phyloP scores from a whole-genome alignment of 371 early-diverging fungal species.

The Vairimorpha apis region DNA sequence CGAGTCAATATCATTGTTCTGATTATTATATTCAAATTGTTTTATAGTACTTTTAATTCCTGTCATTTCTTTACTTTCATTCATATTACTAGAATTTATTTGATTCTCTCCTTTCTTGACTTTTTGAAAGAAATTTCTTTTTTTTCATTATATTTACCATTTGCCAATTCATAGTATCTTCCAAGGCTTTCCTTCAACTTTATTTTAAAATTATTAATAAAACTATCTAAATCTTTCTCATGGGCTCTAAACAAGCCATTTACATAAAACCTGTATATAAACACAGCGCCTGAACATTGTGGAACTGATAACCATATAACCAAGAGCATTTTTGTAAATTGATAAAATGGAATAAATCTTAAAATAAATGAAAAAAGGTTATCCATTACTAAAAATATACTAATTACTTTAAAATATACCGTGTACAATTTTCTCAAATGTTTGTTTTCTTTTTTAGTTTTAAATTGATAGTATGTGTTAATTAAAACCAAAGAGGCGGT shows the following conservation, averaged over 20 bases:
- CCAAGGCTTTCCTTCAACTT: background rate
- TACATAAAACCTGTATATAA: conserved; percentile 54
- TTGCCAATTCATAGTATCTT: background rate
- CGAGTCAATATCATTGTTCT: background rate
- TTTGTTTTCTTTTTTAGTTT: conserved; percentile 26
- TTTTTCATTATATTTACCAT: conserved; percentile 4
- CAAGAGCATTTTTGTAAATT: conserved; percentile 35
- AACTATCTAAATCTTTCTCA: conserved; percentile 36
- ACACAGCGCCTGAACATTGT: conserved; percentile 36
- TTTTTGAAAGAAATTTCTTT: background rate
- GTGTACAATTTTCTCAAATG: conserved; percentile 24
- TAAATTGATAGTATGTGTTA: conserved; percentile 47
- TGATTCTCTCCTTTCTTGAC: too few species aligned
- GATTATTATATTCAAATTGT: background rate
- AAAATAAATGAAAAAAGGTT: conserved; percentile 47
- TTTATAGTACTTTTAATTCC: background rate
- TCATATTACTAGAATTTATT: too few species aligned
- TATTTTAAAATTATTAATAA: background rate
- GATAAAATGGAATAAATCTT: conserved; percentile 47
- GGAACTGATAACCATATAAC: conserved; percentile 49
- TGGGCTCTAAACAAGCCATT: conserved; percentile 33
- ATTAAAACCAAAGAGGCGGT: conserved; percentile 28
- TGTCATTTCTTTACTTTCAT: background rate
- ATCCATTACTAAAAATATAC: conserved; percentile 44
- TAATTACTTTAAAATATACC: conserved; percentile 50